Percentiles rank a stretch among this genome's conserved stretches.
Conservation (phyloP, 2,329 filamentous ascomycete genomes). For the Calonectria pseudoreteaudii region DNA sequence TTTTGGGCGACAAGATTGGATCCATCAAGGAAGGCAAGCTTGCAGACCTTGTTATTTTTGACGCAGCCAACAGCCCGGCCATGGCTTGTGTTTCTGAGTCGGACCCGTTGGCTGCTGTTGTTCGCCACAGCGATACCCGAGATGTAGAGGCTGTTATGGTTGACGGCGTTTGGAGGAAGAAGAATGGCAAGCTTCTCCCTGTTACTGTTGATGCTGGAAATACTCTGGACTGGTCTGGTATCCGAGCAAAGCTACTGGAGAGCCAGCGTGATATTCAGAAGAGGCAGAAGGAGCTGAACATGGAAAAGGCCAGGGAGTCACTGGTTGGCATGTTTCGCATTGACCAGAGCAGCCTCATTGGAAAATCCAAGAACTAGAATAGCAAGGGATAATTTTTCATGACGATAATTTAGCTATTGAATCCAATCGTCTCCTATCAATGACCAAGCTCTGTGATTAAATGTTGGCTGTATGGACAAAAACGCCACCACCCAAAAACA, state of each 20-base stretch:
- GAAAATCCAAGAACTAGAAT: background rate
- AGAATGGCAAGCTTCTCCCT: slow-evolving; percentile 13
- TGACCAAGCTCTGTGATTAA: background rate
- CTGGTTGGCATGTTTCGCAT: slow-evolving; percentile 17
- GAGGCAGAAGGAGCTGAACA: slow-evolving; percentile 18
- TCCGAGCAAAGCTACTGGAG: slow-evolving; percentile 14
- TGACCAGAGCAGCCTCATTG: slow-evolving; percentile 16
- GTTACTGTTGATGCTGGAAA: slow-evolving; percentile 13
- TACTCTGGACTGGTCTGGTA: slow-evolving; percentile 8
- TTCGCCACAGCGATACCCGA: slow-evolving; percentile 17
- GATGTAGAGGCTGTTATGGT: slow-evolving; percentile 20
- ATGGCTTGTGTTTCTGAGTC: slow-evolving; percentile 22
- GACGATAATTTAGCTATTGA: background rate
- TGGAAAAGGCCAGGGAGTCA: slow-evolving; percentile 17
- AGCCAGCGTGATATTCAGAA: slow-evolving; percentile 17
- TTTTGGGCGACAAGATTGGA: slow-evolving; percentile 19
- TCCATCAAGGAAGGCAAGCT: slow-evolving; percentile 18
- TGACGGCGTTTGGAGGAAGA: slow-evolving; percentile 24
- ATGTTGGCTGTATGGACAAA: background rate
- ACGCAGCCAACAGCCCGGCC: background rate
- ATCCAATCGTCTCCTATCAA: background rate
- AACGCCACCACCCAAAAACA: background rate
- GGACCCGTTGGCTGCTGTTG: slow-evolving; percentile 13
- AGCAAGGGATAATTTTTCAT: background rate
- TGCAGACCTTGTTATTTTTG: slow-evolving; percentile 22